These are phyloP conservation scores for Puccinellia tenuiflora DNA, from an alignment of 176 grass and related monocot genomes.

Conservation along the genomic window DNA sequence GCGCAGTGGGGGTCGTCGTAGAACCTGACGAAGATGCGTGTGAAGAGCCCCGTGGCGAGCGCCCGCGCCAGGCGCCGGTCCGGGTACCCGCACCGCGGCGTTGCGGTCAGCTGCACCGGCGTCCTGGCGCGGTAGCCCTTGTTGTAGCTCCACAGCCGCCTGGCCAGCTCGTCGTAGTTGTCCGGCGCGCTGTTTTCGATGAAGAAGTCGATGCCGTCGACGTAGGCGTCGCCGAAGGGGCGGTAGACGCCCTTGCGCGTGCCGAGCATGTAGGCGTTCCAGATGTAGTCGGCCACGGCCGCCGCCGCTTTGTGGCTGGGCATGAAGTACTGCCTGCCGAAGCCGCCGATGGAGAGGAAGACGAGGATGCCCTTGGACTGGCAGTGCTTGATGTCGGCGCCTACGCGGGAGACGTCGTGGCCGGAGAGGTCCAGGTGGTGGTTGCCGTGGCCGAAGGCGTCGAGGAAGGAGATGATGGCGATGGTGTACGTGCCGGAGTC, in stretches of 20 bases:
- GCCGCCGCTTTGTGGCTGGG: neutral
- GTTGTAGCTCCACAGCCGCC: neutral
- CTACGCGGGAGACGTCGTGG: neutral
- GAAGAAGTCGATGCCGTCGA: constrained; percentile 23
- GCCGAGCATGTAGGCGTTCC: neutral
- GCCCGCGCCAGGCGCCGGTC: neutral
- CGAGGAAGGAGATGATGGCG: constrained; percentile 2
- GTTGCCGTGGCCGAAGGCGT: neutral
- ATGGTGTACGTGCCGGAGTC: neutral
- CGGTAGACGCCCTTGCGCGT: neutral
- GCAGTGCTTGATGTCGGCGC: constrained; percentile 1
- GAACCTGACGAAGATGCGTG: neutral
- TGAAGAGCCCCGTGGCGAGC: constrained; percentile 9
- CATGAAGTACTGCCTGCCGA: neutral
- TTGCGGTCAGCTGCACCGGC: neutral
- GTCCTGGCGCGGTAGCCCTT: neutral
- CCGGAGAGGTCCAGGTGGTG: constrained; percentile 9
- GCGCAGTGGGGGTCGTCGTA: neutral
- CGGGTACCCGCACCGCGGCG: constrained; percentile 1
- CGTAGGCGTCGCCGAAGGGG: neutral
- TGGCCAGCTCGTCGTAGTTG: constrained; percentile 5
- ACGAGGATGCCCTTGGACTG: neutral
- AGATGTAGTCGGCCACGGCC: neutral
- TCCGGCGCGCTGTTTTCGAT: neutral
- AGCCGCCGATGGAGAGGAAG: constrained; percentile 13